Evolutionary conservation across 305 asterid genomes (phyloP), one percentile per base, ranked within the genome.

Genomic region (Fraxinus velutina): DNA sequence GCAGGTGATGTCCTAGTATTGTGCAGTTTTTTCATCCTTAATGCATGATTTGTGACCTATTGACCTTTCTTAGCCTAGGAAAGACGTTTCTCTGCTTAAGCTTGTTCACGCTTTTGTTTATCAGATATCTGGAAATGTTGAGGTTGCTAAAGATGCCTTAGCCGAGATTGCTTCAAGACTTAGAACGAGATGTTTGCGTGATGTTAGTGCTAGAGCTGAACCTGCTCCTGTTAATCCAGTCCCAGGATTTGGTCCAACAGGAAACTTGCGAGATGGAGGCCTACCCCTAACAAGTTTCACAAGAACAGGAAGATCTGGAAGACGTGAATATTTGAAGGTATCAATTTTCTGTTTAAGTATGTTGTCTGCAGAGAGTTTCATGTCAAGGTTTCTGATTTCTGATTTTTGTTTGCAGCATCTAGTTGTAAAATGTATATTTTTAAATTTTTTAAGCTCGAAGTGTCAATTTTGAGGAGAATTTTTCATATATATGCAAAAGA

Each of bases 61-160:
- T 70, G 55, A 36, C 44, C 21, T 76, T 36, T 82, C 55, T 62
- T 27, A 83, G 44, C 29, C 47, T 60, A 17, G 82, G 75, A 72
- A 78, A 72, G 76, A 57, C 24, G 57, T 68, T 78, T 71, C 30
- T 36, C 7, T 83, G 36, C 83, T 78, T 78, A 81, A 72, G 68
- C 72, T 42, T 75, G 39, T 73, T 80, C 78, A 78, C 77, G 76
- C 68, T 55, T 85, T 82, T 77, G 70, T 71, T 83, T 71, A 76
- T 84, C 84, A 94, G 95, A 85, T 94, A 84, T 88, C 92, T 84
- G 97, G 97, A 79, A 92, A 88, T 85, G 85, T 87, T 79, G 91
- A 89, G 76, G 89, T 92, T 27, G 94, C 91, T 82, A 90, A 90
- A 88, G 98, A 92, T 83, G 98, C 97, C 82, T 89, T 94, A 88